Evolutionary conservation across 2,329 filamentous ascomycete species (phyloP).

Genomic region (Fusarium sp.): DNA sequence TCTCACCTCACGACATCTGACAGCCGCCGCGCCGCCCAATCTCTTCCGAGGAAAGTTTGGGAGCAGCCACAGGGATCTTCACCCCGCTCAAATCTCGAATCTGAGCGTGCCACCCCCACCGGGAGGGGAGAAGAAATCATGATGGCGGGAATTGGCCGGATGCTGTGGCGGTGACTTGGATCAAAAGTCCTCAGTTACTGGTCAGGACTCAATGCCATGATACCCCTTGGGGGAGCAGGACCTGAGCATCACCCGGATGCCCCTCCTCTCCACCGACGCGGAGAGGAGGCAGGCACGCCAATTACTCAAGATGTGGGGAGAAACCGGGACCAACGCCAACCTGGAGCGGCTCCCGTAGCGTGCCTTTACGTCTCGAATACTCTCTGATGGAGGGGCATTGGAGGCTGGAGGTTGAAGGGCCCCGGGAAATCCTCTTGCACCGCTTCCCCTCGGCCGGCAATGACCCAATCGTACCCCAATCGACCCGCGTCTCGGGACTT

Average conservation of each 20-base stretch:
- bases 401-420: constrained; percentile 23
- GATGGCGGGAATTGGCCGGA: constrained; percentile 20
- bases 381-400: constrained; percentile 9
- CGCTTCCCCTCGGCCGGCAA: constrained; percentile 45
- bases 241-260: constrained; percentile 11
- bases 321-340: constrained; percentile 35
- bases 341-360: constrained; percentile 34
- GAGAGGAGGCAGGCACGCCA: constrained; percentile 15
- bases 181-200: constrained; percentile 13
- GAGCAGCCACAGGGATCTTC: not conserved
- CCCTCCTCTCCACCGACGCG: constrained; percentile 27
- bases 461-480: constrained; percentile 31
- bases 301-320: constrained; percentile 39
- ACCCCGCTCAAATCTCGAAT: constrained; percentile 37
- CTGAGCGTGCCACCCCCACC: constrained; percentile 42
- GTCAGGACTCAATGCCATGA: not conserved
- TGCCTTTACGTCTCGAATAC: constrained; percentile 1
- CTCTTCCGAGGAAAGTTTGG: not conserved
- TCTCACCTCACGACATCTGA: constrained; percentile 22
- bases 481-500: constrained; percentile 26
- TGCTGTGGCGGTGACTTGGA: not conserved
- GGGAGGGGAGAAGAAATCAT: constrained; percentile 19
- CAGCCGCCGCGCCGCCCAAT: not conserved
- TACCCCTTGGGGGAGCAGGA: constrained; percentile 21
- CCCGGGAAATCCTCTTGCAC: constrained; percentile 51